Base-by-base conservation (phyloP, 352 stramenopile species). In the Phytophthora palmivora region DNA sequence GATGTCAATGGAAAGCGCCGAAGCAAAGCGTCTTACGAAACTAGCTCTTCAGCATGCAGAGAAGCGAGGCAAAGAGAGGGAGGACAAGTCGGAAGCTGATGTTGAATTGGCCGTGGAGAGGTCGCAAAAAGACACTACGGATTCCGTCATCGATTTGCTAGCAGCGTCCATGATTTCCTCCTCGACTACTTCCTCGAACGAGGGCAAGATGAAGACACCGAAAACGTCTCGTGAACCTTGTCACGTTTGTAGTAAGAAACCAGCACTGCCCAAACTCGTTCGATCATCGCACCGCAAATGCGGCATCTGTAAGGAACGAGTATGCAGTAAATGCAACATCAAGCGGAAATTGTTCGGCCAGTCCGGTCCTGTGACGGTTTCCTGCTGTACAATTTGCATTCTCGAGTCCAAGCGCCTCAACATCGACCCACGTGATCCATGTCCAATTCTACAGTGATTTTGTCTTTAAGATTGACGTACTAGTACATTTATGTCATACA, bases 371-470 rank as follows among this genome's bases (percentile, higher is more conserved):
- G 62, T 79, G 6, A 66, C 59, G 26, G 50, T 74, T 6, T 14
- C 53, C 12, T 81, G 72, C 58, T 84, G 75, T 41, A 81, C 74
- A 53, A 15, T 67, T 1, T 84, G 75, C 47, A 76, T 84, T 18
- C 41, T 82, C 28, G 66, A 65, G 12, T 67, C 69, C 15, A 81
- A 76, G 19, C 42, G 62, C 0, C 26, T 82, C 4, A 22, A 19
- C 12, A 68, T 84, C 34, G 69, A 84, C 24, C 69, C 75, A 3
- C 58, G 72, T 7, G 70, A 78, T 12, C 69, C 69, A 22, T 82
- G 71, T 15, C 75, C 75, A 19, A 71, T 84, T 38, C 43, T 74
- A 4, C 45, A n/a, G 16, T 51, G 37, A 43, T 22, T 21, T 24
- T 22, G 37, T 39, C 34, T n/a, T 2, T 22, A 43, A 43, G 37